Base-by-base conservation (phyloP, 306 rosid genomes). In the Aeschynomene evenia region DNA sequence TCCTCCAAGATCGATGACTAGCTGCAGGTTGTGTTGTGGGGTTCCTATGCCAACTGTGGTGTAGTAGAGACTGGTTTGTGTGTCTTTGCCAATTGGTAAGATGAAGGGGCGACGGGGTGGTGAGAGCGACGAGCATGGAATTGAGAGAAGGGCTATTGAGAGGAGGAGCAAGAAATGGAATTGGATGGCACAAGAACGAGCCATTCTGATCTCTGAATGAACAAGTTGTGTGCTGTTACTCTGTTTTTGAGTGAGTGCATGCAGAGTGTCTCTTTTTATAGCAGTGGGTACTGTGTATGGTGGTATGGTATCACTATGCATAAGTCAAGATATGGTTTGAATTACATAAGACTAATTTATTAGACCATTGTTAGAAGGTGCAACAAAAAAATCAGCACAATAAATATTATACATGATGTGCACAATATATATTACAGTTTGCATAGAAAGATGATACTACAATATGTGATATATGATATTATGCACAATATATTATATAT, bases 1-100 rank as follows among this genome's bases (percentile, higher is more conserved):
- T 14, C 81, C 88, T 21, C 63, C 76, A 9, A 84, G 76, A 34
- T 80, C 80, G 14, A 80, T 60, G 9, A 34, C 56, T 11, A 72
- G 62, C 7, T 70, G 9, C 14, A 73, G 31, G 9, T 24, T 28
- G 66, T 60, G 54, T 18, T 3, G 21, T 4, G 85, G 81, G 39
- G 78, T 77, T 65, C 83, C 85, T 26, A 73, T n/a, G 43, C 63
- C 43, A 5, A 80, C 5, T 7, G 66, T 20, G 3, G 77, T 18
- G 11, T 43, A 58, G 73, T 68, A 70, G 2, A 77, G 76, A 9
- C 26, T 59, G 65, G 85, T 83, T 64, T 10, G 5, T 0, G 68
- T 22, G 73, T 83, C 82, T 62, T 79, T 75, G 3, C 3, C 4
- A 12, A 78, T 75, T 34, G 81, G 75, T 22, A 80, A 46, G 12